Base-by-base conservation (phyloP, 768 basidiomycete species). In the Trametes cingulata region DNA sequence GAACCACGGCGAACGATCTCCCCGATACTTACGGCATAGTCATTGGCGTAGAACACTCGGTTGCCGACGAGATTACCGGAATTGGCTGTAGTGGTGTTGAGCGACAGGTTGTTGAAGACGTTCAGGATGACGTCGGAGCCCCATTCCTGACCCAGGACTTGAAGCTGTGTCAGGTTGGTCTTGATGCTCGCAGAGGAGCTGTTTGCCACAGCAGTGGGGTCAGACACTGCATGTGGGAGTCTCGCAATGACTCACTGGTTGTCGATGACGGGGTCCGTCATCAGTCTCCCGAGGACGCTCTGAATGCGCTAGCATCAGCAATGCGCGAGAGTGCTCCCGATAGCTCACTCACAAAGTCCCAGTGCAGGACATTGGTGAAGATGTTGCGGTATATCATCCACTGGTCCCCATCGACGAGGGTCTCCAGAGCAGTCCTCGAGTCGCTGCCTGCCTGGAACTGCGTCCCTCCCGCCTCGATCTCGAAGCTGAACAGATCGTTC, bases 311-410 rank as follows among this genome's bases (percentile, higher is more conserved):
- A n/a, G n/a, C n/a, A 46, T 19, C 20, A 9, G 37, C 5, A 36
- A 36, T 5, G 2, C 29, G 17, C 35, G 22, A 3, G 35, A 12
- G 19, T 19, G 6, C 43, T 24, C 61, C 24, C 37, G 40, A 20
- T 13, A 9, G 33, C 27, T 9, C 3, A 78, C 85, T 67, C 56
- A 87, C 86, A 68, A 85, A 83, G 65, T 90, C 87, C 85, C 85
- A 90, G 66, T 87, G 85, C 27, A 83, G 69, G 3, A 82, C 77
- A 10, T 77, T 74, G 0, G 86, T 85, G 20, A 80, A 57, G 10
- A 74, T 70, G 64, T 88, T 87, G 8, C 73, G 72, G 65, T 80
- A 85, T 20, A 87, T 82, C 85, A 87, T 86, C 87, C 87, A 90
- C 35, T 73, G 73, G 55, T 82, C 74, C 0, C 80, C 86, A 24